Percentiles rank a stretch among this genome's conserved stretches.
Conservation (phyloP, 257 asterid species). For the Przewalskia tangutica region DNA sequence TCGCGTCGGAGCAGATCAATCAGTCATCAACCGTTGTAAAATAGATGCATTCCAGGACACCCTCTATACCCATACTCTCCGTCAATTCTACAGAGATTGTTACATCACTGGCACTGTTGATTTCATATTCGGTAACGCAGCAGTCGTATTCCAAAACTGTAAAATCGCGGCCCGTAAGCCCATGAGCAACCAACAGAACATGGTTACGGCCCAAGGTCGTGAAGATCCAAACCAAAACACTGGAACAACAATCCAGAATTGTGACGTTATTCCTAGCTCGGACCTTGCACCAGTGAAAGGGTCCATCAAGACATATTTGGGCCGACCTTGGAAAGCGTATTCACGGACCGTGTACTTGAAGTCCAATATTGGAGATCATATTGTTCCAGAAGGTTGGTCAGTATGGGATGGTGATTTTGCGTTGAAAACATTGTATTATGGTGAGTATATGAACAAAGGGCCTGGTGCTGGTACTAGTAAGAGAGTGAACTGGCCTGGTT, state of each 20-base stretch:
- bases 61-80: constrained; percentile 33
- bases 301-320: constrained; percentile 2
- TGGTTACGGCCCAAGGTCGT: constrained; percentile 50
- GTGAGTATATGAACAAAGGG: constrained; percentile 18
- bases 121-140: constrained; percentile 48
- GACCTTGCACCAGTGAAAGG: constrained; percentile 11
- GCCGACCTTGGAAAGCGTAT: constrained; percentile 23
- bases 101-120: constrained; percentile 45
- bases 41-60: constrained; percentile 46
- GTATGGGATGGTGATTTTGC: constrained; percentile 14
- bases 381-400: constrained; percentile 19
- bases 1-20: constrained; percentile 37
- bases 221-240: constrained; percentile 25
- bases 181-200: constrained; percentile 25
- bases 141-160: constrained; percentile 35
- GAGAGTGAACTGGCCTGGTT: constrained; percentile 16
- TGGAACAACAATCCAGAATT: constrained; percentile 34
- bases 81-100: constrained; percentile 51
- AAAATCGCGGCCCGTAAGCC: constrained; percentile 27
- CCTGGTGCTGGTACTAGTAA: constrained; percentile 12
- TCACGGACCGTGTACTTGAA: constrained; percentile 16
- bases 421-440: constrained; percentile 9
- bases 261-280: constrained; percentile 7
- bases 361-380: constrained; percentile 9
- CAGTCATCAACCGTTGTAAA: constrained; percentile 35